phyloP scores from a whole-genome alignment of 331 rosid genomes.

The Ulmus americana region DNA sequence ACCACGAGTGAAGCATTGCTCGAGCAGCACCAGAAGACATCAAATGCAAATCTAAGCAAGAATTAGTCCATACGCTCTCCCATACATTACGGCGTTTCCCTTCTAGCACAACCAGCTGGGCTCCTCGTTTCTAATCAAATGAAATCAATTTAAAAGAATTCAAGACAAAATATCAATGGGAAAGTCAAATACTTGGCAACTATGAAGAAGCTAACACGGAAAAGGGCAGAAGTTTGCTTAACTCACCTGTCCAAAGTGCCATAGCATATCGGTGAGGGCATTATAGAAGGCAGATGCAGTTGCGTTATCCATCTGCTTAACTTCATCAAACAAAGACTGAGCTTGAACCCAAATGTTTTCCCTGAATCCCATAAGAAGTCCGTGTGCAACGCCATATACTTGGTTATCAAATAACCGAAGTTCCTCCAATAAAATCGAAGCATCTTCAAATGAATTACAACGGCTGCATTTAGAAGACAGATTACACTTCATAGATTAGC shows the following conservation, averaged over 20 bases:
- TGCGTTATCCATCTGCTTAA: constrained; percentile 78
- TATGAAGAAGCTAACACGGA: background rate
- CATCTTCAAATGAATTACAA: constrained; percentile 59
- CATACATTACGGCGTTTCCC: constrained; percentile 72
- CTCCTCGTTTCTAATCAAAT: constrained; percentile 61
- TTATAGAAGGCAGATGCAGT: constrained; percentile 90
- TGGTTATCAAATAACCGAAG: constrained; percentile 60
- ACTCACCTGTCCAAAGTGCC: constrained; percentile 94
- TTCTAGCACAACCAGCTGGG: constrained; percentile 80
- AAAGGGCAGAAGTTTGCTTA: background rate
- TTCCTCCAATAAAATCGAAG: constrained; percentile 65
- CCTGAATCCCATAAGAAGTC: constrained; percentile 71
- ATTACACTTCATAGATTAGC: constrained; percentile 17
- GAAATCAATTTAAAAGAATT: background rate
- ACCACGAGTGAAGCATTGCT: constrained; percentile 93
- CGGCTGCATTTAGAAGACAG: constrained; percentile 43
- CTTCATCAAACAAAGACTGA: constrained; percentile 67
- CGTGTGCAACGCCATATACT: constrained; percentile 88
- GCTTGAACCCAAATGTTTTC: constrained; percentile 70
- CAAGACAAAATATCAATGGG: background rate
- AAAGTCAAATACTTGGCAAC: background rate
- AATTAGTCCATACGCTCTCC: constrained; percentile 70
- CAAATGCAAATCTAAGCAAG: constrained; percentile 78
- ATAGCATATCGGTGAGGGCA: constrained; percentile 92
- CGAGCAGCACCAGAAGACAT: constrained; percentile 93